Evolutionary conservation across 1,284 basidiomycete species (phyloP), one percentile per base, ranked within the genome.

Genomic region (Tremellales sp.): DNA sequence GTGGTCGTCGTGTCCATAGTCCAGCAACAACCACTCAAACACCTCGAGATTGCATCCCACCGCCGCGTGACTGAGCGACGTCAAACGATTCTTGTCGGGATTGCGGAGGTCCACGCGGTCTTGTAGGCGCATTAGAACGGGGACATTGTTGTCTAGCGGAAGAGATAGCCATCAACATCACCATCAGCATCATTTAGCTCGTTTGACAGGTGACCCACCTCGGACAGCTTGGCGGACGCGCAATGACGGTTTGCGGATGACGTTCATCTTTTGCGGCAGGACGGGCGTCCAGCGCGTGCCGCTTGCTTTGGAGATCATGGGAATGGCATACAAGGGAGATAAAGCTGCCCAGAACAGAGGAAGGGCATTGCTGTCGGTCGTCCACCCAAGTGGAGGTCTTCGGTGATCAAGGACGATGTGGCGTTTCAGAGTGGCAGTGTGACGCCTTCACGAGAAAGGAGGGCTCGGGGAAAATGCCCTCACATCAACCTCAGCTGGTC

Each of bases 51-150:
- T 81, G 1, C 86, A 87, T 25, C 87, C 79, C 0, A 84, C 79
- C 19, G 89, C 89, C 0, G 91, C 83, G 85, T 88, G 92, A 12
- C 87, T 87, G 6, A 95, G 72, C 16, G 86, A 89, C 0, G 91
- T 94, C 64, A 85, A 84, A 1, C 87, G 79, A 46, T 61, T 52
- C 41, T 57, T 47, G 72, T 95, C 91, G 7, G 87, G 81, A 73
- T 94, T 94, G 24, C 91, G 81, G 76, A 93, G 81, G 65, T 93
- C 88, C 14, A 55, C 57, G 24, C 85, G 87, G 62, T 82, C 75
- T 83, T 82, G 57, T 19, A 75, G 55, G 37, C 89, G 79, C 72
- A 83, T 84, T 63, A 93, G 86, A 53, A 92, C 81, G 57, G 90
- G 84, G 53, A 93, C 81, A 72, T 92, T 92, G 75, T 93, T 91